Conservation (phyloP, 305 asterid species). For the Stenogyne calaminthoides region DNA sequence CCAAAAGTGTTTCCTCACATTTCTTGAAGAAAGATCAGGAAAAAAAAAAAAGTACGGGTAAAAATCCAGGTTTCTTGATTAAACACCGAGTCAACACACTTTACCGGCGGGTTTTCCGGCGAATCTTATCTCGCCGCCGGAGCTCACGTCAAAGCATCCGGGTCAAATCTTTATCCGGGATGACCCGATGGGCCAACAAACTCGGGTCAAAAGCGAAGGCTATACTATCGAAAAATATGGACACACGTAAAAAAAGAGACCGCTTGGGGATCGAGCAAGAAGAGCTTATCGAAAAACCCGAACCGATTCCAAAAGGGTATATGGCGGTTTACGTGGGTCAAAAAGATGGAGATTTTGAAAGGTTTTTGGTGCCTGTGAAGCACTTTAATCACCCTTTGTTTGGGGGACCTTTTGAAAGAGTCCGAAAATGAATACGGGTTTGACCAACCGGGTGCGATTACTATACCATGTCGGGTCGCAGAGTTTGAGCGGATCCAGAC, state of each 20-base stretch:
- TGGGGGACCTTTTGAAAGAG: constrained; percentile 55
- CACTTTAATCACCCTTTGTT: constrained; percentile 83
- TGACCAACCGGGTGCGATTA: constrained; percentile 52
- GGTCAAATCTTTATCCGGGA: constrained; percentile 30
- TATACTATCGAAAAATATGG: constrained; percentile 24
- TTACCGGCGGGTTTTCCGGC: constrained; percentile 55
- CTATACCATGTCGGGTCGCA: constrained; percentile 54
- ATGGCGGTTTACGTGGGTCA: constrained; percentile 82
- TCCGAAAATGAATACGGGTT: constrained; percentile 84
- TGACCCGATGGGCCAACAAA: constrained; percentile 47
- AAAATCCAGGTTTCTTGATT: constrained; percentile 57
- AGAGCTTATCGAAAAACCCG: constrained; percentile 33
- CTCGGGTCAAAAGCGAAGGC: constrained; percentile 49
- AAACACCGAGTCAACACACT: constrained; percentile 49
- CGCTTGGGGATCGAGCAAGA: constrained; percentile 22
- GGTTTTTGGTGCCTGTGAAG: constrained; percentile 75
- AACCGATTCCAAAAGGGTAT: constrained; percentile 63
- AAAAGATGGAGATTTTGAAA: constrained; percentile 53
- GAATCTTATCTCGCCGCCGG: constrained; percentile 22
- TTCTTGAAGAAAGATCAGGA: neutral
- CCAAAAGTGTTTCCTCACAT: neutral
- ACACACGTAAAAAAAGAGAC: constrained; percentile 1
- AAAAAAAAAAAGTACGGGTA: constrained; percentile 36
- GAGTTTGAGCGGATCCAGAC: constrained; percentile 59
- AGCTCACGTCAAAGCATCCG: constrained; percentile 11